phyloP scores from a whole-genome alignment of 805 yeast genomes.

The Zygosaccharomyces pseudorouxii region DNA sequence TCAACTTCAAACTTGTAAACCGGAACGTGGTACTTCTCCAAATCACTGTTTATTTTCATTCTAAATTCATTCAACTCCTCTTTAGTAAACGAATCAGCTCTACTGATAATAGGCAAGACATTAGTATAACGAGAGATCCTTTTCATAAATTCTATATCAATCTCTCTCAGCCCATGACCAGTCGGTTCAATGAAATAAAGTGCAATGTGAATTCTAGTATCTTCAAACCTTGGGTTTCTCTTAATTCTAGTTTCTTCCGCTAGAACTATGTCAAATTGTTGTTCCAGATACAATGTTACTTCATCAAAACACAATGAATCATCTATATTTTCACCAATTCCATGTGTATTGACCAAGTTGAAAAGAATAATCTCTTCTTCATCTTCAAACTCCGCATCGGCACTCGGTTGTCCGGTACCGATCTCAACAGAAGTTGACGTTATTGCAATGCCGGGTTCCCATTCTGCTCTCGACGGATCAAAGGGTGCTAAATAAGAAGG shows the following conservation, averaged over 20 bases:
- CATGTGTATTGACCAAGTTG: slow-evolving; percentile 69
- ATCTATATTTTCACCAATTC: slow-evolving; percentile 75
- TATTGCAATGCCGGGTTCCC: slow-evolving; percentile 72
- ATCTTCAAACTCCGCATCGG: slow-evolving; percentile 11
- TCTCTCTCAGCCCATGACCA: slow-evolving; percentile 74
- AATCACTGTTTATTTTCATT: slow-evolving; percentile 54
- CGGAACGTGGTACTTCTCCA: slow-evolving; percentile 66
- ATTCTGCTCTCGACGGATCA: slow-evolving; percentile 53
- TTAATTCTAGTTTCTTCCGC: slow-evolving; percentile 83
- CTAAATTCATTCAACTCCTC: slow-evolving; percentile 57
- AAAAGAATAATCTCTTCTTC: slow-evolving; percentile 43
- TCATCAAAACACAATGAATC: slow-evolving; percentile 64
- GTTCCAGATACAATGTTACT: slow-evolving; percentile 61
- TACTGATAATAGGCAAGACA: slow-evolving; percentile 64
- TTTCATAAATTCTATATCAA: slow-evolving; percentile 71
- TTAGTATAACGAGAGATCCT: slow-evolving; percentile 66
- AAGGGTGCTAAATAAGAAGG: slow-evolving; percentile 55
- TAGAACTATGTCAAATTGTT: slow-evolving; percentile 71
- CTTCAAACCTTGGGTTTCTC: slow-evolving; percentile 79
- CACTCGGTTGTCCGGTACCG: slow-evolving; percentile 17
- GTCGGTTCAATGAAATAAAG: slow-evolving; percentile 69
- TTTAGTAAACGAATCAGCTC: slow-evolving; percentile 67
- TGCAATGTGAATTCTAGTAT: slow-evolving; percentile 70
- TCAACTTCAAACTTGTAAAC: slow-evolving; percentile 67
- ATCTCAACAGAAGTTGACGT: slow-evolving; percentile 41